Evolutionary conservation across 1,284 basidiomycete species (phyloP).

Genomic region (Sanguinoderma infundibulare): DNA sequence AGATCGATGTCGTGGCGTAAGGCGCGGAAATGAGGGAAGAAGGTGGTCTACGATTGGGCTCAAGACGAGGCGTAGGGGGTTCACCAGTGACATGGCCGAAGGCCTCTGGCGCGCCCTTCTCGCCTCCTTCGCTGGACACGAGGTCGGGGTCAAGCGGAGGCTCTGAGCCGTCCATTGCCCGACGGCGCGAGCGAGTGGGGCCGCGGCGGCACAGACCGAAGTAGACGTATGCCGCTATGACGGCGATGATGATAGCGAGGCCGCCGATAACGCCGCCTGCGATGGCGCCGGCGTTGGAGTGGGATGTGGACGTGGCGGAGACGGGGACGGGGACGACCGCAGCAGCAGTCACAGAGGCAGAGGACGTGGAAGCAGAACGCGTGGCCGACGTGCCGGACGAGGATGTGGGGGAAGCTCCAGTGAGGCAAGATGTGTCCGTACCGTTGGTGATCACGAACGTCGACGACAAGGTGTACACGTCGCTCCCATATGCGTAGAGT

Average conservation of each 20-base stretch:
- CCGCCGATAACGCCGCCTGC: slow-evolving; percentile 38
- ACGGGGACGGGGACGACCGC: background rate
- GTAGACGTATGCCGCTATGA: no score
- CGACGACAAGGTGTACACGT: slow-evolving; percentile 11
- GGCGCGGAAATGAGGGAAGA: background rate
- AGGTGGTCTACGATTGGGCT: background rate
- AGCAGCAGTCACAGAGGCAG: slow-evolving; percentile 4
- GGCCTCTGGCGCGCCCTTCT: no score
- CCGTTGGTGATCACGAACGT: slow-evolving; percentile 29
- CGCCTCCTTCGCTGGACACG: background rate
- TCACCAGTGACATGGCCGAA: background rate
- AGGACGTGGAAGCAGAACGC: slow-evolving; percentile 7
- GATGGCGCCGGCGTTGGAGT: slow-evolving; percentile 33
- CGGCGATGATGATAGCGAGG: slow-evolving; percentile 25
- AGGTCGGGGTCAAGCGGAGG: slow-evolving; percentile 4
- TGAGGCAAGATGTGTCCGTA: slow-evolving; percentile 23
- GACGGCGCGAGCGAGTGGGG: slow-evolving; percentile 23
- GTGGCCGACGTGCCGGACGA: background rate
- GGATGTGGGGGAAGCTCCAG: background rate
- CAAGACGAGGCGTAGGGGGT: background rate
- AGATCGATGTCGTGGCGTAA: background rate
- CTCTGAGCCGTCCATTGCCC: slow-evolving; percentile 1
- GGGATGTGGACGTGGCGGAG: no score
- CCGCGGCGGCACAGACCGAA: slow-evolving; percentile 17
- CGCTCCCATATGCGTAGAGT: slow-evolving; percentile 16